Evolutionary conservation across 1,139 yeast species (phyloP), one percentile per base, ranked within the genome.

Genomic region (Lodderomyces metapsilosis): DNA sequence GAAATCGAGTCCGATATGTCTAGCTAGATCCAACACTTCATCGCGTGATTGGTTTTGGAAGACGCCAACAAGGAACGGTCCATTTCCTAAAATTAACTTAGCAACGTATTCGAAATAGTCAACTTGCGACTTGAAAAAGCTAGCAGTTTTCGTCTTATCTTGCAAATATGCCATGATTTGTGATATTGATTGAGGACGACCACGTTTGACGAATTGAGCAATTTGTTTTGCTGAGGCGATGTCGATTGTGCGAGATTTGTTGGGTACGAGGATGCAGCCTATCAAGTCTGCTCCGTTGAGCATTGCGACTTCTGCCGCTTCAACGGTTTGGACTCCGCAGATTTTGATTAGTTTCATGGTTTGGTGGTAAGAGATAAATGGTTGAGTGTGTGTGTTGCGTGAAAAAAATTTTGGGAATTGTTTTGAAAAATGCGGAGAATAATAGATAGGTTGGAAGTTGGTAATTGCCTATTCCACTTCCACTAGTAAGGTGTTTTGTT

Each of bases 251-350:
- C 98, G 74, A 30, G 76, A 74, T 45, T 96, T 69, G 25, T 78
- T 77, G 0, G 98, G 98, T 1, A 88, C 98, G 55, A 92, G 59
- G 33, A 92, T 92, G 58, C 88, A 79, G 1, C 98, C 98, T 5
- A 92, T 54, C 40, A 88, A 61, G 50, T 85, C 78, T 0, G 97
- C 91, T 0, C 94, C 95, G 11, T 70, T 53, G 0, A 74, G 78
- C 0, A 88, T 64, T 0, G 97, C 97, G 3, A 56, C 58, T 25
- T 63, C 49, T 0, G 97, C 98, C 1, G 88, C 88, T 36, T 80
- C 85, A 0, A 64, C 58, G 2, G 84, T 72, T 52, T 78, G 77
- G 20, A 91, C 58, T 0, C 98, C 98, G 61, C 98, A 92, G 3
- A 91, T 81, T 58, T 92, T 92, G 13, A 86, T 84, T 16, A 62